A percentile compares a stretch with the other conserved stretches of the same genome.
Conservation (phyloP, 768 basidiomycete species). For the Lactarius hengduanensis region DNA sequence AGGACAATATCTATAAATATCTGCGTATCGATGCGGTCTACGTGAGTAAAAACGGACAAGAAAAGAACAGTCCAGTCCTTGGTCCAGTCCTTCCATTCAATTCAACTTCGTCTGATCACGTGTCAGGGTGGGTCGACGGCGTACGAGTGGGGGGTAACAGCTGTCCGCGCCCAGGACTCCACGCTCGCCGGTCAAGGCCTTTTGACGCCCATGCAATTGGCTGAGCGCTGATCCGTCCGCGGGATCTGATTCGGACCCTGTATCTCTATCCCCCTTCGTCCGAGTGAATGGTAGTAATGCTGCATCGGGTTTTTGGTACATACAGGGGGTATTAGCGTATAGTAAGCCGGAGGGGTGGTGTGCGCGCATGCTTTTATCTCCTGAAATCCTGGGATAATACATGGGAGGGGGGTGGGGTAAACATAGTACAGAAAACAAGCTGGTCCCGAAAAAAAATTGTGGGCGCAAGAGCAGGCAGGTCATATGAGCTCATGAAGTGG, state of each 20-base stretch:
- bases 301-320: not conserved
- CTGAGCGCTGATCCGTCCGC: not conserved
- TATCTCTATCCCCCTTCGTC: not conserved
- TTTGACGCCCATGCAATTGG: not conserved
- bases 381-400: constrained; percentile 2
- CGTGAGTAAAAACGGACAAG: not conserved
- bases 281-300: not conserved
- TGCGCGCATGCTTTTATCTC: constrained; percentile 12
- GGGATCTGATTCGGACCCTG: not conserved
- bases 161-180: not conserved
- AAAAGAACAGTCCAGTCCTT: no score
- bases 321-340: not conserved
- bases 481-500: constrained; percentile 5
- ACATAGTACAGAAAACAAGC: constrained; percentile 7
- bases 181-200: not conserved
- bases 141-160: not conserved
- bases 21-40: not conserved
- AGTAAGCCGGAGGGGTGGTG: not conserved
- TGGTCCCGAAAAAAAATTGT: not conserved
- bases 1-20: not conserved
- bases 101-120: no score
- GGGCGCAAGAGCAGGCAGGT: not conserved
- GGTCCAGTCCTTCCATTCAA: no score
- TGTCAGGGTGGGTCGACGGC: not conserved
- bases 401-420: not conserved